Percentiles rank a stretch among this genome's conserved stretches.
These are phyloP conservation scores for Plasmodium knowlesi DNA, from an alignment of 169 alveolate genomes.

Conservation along the genomic window DNA sequence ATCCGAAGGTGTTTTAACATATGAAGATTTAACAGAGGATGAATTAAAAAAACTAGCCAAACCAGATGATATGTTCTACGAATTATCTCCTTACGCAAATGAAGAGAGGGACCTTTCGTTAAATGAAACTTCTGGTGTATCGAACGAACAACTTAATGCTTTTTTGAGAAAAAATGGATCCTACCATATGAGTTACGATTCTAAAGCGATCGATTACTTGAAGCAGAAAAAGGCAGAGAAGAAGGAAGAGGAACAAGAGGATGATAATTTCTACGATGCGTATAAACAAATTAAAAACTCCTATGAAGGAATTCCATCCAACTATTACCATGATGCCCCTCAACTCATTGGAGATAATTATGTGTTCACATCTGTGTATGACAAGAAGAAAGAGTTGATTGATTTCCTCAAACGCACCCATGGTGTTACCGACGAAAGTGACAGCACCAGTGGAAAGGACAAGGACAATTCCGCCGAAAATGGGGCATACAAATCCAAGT, in stretches of 20 bases:
- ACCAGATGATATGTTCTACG: constrained; percentile 51
- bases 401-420: constrained; percentile 29
- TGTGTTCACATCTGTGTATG: constrained; percentile 62
- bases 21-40: constrained; percentile 56
- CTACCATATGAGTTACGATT: constrained; percentile 73
- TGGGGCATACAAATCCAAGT: constrained; percentile 7
- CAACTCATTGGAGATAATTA: constrained; percentile 58
- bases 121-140: constrained; percentile 49
- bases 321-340: constrained; percentile 54
- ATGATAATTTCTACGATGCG: constrained; percentile 36
- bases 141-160: constrained; percentile 33
- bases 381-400: constrained; percentile 39
- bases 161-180: constrained; percentile 26
- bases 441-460: background rate
- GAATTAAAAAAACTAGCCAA: constrained; percentile 23
- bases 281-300: constrained; percentile 70
- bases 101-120: constrained; percentile 45
- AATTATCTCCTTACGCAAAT: constrained; percentile 54
- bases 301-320: constrained; percentile 49
- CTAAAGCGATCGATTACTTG: constrained; percentile 35
- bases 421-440: background rate
- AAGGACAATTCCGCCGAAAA: background rate
- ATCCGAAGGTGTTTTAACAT: constrained; percentile 13
- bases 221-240: constrained; percentile 64
- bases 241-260: constrained; percentile 66